phyloP scores from a whole-genome alignment of 805 yeast species.

The Barnettozyma pratensis region DNA sequence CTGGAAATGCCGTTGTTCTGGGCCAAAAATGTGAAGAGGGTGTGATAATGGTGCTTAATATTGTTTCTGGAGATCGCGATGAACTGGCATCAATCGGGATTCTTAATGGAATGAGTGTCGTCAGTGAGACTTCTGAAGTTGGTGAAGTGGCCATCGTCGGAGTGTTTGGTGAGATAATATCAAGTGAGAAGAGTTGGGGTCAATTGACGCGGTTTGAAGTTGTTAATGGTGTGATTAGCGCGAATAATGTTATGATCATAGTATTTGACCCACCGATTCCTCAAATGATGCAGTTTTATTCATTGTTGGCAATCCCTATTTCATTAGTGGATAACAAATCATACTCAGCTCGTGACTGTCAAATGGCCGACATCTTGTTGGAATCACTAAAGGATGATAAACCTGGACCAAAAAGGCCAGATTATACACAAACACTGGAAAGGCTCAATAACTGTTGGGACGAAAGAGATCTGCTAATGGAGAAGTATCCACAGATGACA shows the following conservation, averaged over 20 bases:
- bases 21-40: conserved; percentile 6
- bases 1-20: conserved; percentile 7
- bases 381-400: not conserved
- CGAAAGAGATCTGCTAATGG: conserved; percentile 9
- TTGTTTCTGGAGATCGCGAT: not conserved
- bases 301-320: conserved; percentile 66
- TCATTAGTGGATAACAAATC: conserved; percentile 34
- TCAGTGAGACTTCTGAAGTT: not conserved
- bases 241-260: conserved; percentile 30
- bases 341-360: not conserved
- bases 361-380: not conserved
- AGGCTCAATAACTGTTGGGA: conserved; percentile 18
- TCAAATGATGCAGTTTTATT: conserved; percentile 67
- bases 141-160: conserved; percentile 2
- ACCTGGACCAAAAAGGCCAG: not conserved
- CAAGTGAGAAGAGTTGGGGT: too few species aligned
- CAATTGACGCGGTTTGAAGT: not conserved
- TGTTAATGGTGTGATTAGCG: conserved; percentile 1
- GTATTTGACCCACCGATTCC: conserved; percentile 71
- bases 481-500: conserved; percentile 12
- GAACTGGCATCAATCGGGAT: not conserved
- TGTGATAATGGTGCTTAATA: conserved; percentile 3
- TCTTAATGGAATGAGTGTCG: not conserved
- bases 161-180: not conserved
- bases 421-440: conserved; percentile 7